These are phyloP conservation scores for Fusarium irregulare DNA, from an alignment of 2,329 filamentous ascomycete species.

Conservation along the genomic window DNA sequence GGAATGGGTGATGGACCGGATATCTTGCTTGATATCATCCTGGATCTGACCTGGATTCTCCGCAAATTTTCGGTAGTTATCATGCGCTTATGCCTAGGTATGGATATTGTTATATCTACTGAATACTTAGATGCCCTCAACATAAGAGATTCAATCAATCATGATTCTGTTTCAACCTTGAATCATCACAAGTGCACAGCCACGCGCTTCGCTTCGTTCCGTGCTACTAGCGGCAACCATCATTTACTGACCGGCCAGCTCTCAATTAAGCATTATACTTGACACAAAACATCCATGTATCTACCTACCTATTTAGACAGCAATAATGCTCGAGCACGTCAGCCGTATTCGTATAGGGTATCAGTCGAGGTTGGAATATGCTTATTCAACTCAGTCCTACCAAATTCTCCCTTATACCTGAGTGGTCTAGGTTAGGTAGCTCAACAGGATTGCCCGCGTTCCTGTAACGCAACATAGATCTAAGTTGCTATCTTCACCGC, in stretches of 20 bases:
- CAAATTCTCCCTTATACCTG: neutral
- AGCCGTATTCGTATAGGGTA: neutral
- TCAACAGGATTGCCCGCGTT: neutral
- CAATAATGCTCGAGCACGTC: neutral
- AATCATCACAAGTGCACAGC: slow-evolving; percentile 16
- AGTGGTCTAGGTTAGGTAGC: neutral
- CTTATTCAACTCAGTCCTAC: neutral
- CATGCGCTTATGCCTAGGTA: neutral
- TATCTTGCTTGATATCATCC: neutral
- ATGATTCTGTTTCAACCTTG: neutral
- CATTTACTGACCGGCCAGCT: slow-evolving; percentile 19
- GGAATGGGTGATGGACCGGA: neutral
- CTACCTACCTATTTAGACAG: neutral
- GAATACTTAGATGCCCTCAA: neutral
- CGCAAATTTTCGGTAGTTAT: slow-evolving; percentile 4
- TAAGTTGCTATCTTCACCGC: neutral
- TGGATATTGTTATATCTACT: neutral
- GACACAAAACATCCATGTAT: too few species aligned
- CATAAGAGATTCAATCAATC: neutral
- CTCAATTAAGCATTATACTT: neutral
- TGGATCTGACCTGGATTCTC: neutral
- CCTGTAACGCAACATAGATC: neutral
- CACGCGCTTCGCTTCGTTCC: slow-evolving; percentile 27
- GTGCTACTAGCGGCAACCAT: slow-evolving; percentile 17
- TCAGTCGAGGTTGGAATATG: neutral